Conservation (phyloP, 1,284 basidiomycete genomes). For the Moniliophthora roreri region DNA sequence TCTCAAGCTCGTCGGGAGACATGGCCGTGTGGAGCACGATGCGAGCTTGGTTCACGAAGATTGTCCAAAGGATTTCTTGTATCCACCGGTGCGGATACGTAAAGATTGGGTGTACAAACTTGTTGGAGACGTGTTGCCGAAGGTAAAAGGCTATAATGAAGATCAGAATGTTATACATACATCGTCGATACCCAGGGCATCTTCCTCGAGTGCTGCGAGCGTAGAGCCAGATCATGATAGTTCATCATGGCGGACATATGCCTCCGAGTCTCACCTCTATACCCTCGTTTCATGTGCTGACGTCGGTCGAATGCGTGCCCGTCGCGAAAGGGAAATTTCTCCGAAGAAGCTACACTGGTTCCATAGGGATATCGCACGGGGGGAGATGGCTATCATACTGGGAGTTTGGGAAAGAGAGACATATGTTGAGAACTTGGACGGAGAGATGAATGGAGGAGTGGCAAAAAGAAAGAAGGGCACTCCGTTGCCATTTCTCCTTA, state of each 20-base stretch:
- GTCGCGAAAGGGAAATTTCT: conserved; percentile 9
- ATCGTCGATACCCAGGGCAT: background rate
- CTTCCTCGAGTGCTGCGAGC: background rate
- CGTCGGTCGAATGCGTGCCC: conserved; percentile 12
- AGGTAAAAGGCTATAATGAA: conserved; percentile 3
- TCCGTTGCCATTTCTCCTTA: conserved; percentile 11
- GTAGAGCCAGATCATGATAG: too few species aligned
- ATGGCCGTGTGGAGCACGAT: conserved; percentile 21
- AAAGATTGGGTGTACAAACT: conserved; percentile 11
- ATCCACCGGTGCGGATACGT: conserved; percentile 8
- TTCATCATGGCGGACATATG: background rate
- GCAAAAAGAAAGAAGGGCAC: conserved; percentile 8
- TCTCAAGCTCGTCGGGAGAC: conserved; percentile 16
- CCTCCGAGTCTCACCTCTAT: background rate
- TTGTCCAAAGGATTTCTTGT: conserved; percentile 7
- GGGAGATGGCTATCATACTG: conserved; percentile 18
- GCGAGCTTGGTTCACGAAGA: conserved; percentile 20
- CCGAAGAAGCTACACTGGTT: conserved; percentile 6
- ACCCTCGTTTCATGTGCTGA: conserved; percentile 12
- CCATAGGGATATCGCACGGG: conserved; percentile 15
- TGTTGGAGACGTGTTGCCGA: conserved; percentile 12
- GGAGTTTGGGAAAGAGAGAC: conserved; percentile 13
- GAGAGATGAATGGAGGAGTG: background rate
- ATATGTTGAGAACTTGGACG: background rate
- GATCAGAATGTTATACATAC: too few species aligned